Conservation (phyloP, 108 stramenopile species). For the Schizochytrium sp. region DNA sequence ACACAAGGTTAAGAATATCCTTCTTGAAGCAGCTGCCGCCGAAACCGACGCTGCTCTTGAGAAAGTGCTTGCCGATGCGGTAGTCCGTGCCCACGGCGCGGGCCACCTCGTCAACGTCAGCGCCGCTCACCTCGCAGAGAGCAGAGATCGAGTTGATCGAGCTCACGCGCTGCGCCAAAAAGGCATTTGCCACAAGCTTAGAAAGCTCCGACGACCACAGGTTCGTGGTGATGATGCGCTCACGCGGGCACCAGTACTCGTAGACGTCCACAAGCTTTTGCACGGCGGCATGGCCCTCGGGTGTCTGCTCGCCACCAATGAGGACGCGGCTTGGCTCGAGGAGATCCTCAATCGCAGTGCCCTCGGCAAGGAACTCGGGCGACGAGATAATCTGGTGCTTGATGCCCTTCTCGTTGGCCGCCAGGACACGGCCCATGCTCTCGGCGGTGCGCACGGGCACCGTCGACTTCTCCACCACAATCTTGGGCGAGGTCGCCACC, state of each 20-base stretch:
- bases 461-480: slow-evolving; percentile 98
- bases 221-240: slow-evolving; percentile 90
- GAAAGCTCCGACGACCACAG: slow-evolving; percentile 96
- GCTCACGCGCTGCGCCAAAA: slow-evolving; percentile 95
- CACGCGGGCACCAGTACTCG: slow-evolving; percentile 82
- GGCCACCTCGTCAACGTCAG: slow-evolving; percentile 87
- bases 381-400: slow-evolving; percentile 91
- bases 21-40: slow-evolving; percentile 99
- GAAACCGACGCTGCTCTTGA: slow-evolving; percentile 93
- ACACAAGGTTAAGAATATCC: slow-evolving; percentile 98
- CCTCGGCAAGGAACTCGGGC: slow-evolving; percentile 99
- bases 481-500: slow-evolving; percentile 74
- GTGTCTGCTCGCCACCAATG: slow-evolving; percentile 90
- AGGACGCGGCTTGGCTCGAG: slow-evolving; percentile 86
- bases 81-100: slow-evolving; percentile 92
- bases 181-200: slow-evolving; percentile 98
- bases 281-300: slow-evolving; percentile 65
- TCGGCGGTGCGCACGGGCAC: slow-evolving; percentile 97
- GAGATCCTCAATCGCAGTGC: slow-evolving; percentile 91
- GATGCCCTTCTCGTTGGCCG: slow-evolving; percentile 77
- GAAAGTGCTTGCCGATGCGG: slow-evolving; percentile 93
- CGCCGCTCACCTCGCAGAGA: slow-evolving; percentile 96
- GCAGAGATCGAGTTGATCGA: slow-evolving; percentile 99
- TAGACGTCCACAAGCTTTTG: slow-evolving; percentile 32
- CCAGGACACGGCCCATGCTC: slow-evolving; percentile 84